Evolutionary conservation across 352 stramenopile species (phyloP), one percentile per base, ranked within the genome.

Genomic region (Phytophthora pluvialis): DNA sequence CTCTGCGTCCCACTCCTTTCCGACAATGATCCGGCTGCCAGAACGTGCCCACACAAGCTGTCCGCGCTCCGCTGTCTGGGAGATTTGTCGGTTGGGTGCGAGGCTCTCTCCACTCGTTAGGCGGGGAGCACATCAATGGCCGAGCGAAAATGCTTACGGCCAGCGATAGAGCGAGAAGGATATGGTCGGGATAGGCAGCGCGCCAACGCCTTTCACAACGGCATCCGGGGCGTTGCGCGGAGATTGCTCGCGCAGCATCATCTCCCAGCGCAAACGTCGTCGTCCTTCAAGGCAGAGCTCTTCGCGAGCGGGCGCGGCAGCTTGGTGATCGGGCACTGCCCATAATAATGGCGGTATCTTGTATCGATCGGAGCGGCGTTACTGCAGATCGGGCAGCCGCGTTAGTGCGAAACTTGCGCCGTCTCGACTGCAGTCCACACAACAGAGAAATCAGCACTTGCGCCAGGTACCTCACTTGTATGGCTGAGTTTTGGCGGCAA

Each of bases 1-100:
- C 69, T 70, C 54, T 15, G 12, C 0, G 3, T 56, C 46, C 60
- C 45, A 56, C 61, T 61, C 50, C 55, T 53, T 67, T 50, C 45
- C 33, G 32, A 25, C 48, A 64, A 64, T 60, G 57, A 63, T 67
- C 43, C 58, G 38, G 29, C 42, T 51, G 57, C 43, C 49, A 57
- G 49, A 71, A 71, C 36, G 42, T 58, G 55, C 47, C 16, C 4
- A 11, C 15, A 53, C 32, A 38, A 31, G 12, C 2, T 9, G 26
- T 2, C 7, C 4, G 1, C 8, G 29, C 38, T 31, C 59, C 35
- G 21, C 21, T 21, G 21, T 21, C 21, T 21, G 21, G 21, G 18
- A 26, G 42, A 31, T 31, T 18, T 47, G 43, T 46, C 18, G 26
- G 10, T 35, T 35, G 31, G 40, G n/a, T 46, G 40, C 3, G 40